Evolutionary conservation across 2,329 filamentous ascomycete species (phyloP).

Genomic region (Hymenoscyphus occultus): DNA sequence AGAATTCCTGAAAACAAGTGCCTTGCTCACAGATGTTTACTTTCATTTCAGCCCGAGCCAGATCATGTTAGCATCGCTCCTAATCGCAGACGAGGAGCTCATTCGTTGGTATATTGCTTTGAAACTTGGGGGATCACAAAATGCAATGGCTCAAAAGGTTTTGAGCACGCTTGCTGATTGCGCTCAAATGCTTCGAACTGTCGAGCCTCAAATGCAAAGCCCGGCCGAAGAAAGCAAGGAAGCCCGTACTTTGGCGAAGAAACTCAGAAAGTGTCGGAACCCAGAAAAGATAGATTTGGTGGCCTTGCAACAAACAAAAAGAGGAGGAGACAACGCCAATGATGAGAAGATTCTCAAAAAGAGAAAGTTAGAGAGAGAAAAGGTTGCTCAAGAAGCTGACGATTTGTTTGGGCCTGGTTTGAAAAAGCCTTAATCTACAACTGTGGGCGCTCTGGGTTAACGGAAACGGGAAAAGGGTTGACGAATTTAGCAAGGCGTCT

Average conservation of each 20-base stretch:
- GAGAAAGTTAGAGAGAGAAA: conserved; percentile 43
- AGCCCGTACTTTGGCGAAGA: conserved; percentile 60
- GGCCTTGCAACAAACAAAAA: conserved; percentile 57
- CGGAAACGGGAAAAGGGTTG: not conserved
- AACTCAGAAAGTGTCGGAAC: conserved; percentile 70
- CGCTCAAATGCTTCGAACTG: conserved; percentile 52
- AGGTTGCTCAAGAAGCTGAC: conserved; percentile 35
- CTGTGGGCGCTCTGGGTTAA: not conserved
- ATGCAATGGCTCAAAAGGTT: conserved; percentile 45
- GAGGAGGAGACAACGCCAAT: conserved; percentile 42
- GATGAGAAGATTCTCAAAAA: conserved; percentile 38
- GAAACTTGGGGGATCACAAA: conserved; percentile 32
- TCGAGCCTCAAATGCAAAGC: conserved; percentile 41
- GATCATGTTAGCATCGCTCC: conserved; percentile 81
- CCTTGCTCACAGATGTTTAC: conserved; percentile 89
- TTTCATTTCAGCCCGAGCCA: conserved; percentile 94
- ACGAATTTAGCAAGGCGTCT: not conserved
- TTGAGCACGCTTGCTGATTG: conserved; percentile 49
- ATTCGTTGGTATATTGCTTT: conserved; percentile 33
- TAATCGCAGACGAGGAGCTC: conserved; percentile 69
- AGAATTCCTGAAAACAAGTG: conserved; percentile 72
- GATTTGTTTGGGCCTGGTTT: conserved; percentile 36
- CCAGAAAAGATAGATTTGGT: conserved; percentile 72
- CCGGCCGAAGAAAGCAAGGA: conserved; percentile 41
- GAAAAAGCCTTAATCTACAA: conserved; percentile 14